Percentiles rank a stretch among this genome's conserved stretches.
phyloP scores from a whole-genome alignment of 192 early-diverging fungal genomes.

The Coemansia sp. region DNA sequence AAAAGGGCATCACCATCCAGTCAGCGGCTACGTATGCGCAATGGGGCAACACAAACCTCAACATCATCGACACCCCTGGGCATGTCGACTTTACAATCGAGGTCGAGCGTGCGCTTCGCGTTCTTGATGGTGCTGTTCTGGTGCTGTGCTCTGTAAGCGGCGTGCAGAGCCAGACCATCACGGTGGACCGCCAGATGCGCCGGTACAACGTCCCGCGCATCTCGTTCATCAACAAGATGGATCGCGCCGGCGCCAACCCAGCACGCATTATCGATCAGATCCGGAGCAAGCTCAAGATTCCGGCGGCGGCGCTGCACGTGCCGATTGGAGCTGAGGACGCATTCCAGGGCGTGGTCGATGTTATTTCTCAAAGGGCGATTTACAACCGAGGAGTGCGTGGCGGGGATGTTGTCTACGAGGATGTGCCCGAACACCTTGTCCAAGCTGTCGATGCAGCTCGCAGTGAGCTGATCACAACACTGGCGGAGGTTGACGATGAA shows the following conservation, averaged over 20 bases:
- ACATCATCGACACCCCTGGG: constrained; percentile 88
- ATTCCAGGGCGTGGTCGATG: constrained; percentile 89
- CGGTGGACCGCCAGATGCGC: constrained; percentile 89
- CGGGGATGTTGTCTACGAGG: constrained; percentile 69
- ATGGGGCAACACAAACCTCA: constrained; percentile 78
- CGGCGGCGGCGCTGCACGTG: constrained; percentile 77
- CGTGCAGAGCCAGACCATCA: constrained; percentile 86
- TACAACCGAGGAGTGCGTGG: constrained; percentile 90
- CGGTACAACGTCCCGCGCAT: constrained; percentile 84
- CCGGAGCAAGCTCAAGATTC: constrained; percentile 73
- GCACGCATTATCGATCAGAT: constrained; percentile 78
- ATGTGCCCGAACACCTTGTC: constrained; percentile 67
- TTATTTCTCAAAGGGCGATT: constrained; percentile 82
- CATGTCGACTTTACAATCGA: constrained; percentile 91
- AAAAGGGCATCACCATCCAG: constrained; percentile 90
- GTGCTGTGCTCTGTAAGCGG: constrained; percentile 83
- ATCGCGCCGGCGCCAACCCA: constrained; percentile 85
- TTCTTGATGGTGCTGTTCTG: constrained; percentile 84
- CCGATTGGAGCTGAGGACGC: constrained; percentile 87
- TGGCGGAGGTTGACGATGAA: constrained; percentile 82
- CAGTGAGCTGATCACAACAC: constrained; percentile 70
- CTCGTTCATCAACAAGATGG: constrained; percentile 91
- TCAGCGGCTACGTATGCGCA: constrained; percentile 83
- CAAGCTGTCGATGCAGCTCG: constrained; percentile 66
- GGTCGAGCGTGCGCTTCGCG: constrained; percentile 83